Percentiles rank a stretch among this genome's conserved stretches.
Conservation (phyloP, 129 eudicot species). For the Saposhnikovia divaricata region DNA sequence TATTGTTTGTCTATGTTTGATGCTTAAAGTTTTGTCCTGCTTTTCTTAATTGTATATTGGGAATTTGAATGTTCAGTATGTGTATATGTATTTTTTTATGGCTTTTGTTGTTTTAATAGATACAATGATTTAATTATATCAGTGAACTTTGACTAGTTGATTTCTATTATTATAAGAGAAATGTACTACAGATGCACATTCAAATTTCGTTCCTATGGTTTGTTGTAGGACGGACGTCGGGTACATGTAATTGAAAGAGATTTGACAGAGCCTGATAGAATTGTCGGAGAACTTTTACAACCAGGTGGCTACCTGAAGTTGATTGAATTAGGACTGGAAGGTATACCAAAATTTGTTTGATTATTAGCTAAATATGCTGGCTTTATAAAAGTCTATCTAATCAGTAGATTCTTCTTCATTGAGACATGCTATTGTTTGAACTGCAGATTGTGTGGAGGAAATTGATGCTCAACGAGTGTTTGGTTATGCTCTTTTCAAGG, state of each 20-base stretch:
- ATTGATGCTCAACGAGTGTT: constrained; percentile 23
- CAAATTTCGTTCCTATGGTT: not conserved
- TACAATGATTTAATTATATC: not conserved
- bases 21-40: not conserved
- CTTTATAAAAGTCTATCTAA: not conserved
- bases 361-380: not conserved
- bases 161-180: not conserved
- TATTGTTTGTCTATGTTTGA: not conserved
- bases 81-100: not conserved
- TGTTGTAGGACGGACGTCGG: constrained; percentile 16
- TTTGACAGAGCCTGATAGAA: constrained; percentile 17
- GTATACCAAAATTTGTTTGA: constrained; percentile 1
- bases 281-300: constrained; percentile 15
- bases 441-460: constrained; percentile 23
- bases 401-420: not conserved
- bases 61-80: not conserved
- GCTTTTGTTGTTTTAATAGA: not conserved
- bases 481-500: constrained; percentile 23
- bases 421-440: not conserved
- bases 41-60: not conserved
- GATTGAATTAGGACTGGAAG: constrained; percentile 17
- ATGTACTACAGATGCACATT: not conserved
- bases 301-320: constrained; percentile 20
- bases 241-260: constrained; percentile 19
- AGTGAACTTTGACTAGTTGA: not conserved